Conservation (phyloP, 225 moss, liverwort and hornwort species). For the Marchantia polymorpha region DNA sequence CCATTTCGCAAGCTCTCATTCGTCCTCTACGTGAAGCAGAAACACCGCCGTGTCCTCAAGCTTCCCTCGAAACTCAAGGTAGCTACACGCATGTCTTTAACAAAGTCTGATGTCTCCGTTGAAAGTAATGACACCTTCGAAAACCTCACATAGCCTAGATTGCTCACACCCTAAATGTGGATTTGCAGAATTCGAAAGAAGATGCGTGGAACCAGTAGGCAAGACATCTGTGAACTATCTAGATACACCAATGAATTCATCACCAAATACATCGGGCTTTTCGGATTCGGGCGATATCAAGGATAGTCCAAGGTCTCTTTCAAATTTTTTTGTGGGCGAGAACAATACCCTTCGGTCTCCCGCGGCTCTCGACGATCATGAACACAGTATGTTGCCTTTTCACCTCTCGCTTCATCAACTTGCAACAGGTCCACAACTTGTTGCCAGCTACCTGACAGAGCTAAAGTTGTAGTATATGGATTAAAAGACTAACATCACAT, state of each 20-base stretch:
- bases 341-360: neutral
- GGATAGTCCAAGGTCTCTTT: neutral
- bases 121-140: neutral
- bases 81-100: neutral
- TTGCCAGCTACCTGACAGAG: neutral
- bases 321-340: neutral
- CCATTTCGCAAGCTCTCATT: conserved; percentile 21
- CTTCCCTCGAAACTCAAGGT: conserved; percentile 41
- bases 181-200: conserved; percentile 11
- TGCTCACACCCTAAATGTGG: neutral
- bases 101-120: neutral
- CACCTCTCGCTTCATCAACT: neutral
- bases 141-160: neutral
- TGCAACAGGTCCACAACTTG: neutral
- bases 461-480: neutral
- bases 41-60: conserved; percentile 18
- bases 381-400: neutral
- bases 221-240: neutral
- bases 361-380: neutral
- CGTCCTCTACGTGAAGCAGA: conserved; percentile 1
- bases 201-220: neutral
- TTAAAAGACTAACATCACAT: neutral
- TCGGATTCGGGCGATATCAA: neutral
- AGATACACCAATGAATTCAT: neutral
- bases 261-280: neutral